phyloP scores from a whole-genome alignment of 306 rosid genomes.

The Malus orientalis region DNA sequence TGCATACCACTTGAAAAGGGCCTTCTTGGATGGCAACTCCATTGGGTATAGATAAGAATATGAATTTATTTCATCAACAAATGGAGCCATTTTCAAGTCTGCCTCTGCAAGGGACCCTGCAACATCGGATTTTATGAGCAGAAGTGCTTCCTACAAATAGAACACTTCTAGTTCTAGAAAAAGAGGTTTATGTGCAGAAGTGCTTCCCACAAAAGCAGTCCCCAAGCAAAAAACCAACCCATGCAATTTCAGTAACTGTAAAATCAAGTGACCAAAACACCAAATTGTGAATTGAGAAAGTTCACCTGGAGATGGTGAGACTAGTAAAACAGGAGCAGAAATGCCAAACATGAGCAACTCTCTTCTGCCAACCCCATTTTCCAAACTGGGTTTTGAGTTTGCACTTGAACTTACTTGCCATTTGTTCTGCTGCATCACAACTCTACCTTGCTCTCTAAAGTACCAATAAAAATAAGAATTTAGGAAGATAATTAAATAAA shows the following conservation, averaged over 20 bases:
- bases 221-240: not conserved
- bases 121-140: not conserved
- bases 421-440: constrained; percentile 21
- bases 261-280: not conserved
- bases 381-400: constrained; percentile 36
- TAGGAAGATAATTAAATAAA: not conserved
- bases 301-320: constrained; percentile 41
- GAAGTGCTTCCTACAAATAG: not conserved
- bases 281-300: not conserved
- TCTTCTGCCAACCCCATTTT: constrained; percentile 44
- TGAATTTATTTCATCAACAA: constrained; percentile 64
- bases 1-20: constrained; percentile 71
- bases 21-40: constrained; percentile 62
- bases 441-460: constrained; percentile 29
- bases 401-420: constrained; percentile 12
- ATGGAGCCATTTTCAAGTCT: constrained; percentile 55
- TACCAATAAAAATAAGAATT: not conserved
- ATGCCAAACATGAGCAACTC: constrained; percentile 54
- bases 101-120: constrained; percentile 65
- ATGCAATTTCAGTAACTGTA: not conserved
- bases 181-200: not conserved
- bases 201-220: not conserved
- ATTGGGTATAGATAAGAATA: constrained; percentile 75
- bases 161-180: not conserved
- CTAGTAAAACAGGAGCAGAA: constrained; percentile 39